phyloP scores from a whole-genome alignment of 2,329 filamentous ascomycete genomes.

The Pseudopithomyces chartarum region DNA sequence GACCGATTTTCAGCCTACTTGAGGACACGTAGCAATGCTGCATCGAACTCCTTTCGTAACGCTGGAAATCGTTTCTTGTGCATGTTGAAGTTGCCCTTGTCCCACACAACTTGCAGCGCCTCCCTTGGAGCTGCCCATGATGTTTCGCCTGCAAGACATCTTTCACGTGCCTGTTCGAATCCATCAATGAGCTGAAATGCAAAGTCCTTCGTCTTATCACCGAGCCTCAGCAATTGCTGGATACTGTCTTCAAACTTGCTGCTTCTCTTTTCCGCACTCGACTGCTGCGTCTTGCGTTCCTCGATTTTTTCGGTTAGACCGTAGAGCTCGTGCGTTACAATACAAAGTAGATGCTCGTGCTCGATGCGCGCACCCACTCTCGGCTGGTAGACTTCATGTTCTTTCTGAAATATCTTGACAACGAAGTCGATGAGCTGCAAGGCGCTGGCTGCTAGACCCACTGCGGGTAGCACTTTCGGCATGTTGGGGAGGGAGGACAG shows the following conservation, averaged over 20 bases:
- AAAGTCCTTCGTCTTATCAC: constrained; percentile 28
- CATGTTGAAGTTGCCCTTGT: constrained; percentile 32
- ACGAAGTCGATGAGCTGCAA: constrained; percentile 31
- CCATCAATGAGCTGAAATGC: constrained; percentile 25
- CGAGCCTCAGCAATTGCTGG: constrained; percentile 30
- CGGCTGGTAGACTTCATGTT: constrained; percentile 29
- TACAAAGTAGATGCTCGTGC: constrained; percentile 26
- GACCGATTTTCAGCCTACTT: constrained; percentile 13
- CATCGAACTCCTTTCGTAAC: constrained; percentile 31
- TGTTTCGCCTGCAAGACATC: constrained; percentile 25
- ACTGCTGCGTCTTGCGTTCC: constrained; percentile 23
- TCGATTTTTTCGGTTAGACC: constrained; percentile 27
- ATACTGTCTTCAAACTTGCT: constrained; percentile 33
- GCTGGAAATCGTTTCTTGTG: constrained; percentile 30
- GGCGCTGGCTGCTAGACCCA: constrained; percentile 24
- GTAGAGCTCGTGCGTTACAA: constrained; percentile 28
- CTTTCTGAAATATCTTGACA: constrained; percentile 27
- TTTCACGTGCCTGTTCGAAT: constrained; percentile 24
- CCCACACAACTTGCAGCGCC: constrained; percentile 41
- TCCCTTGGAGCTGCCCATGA: constrained; percentile 28
- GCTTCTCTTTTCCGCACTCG: constrained; percentile 21
- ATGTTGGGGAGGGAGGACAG: constrained; percentile 6
- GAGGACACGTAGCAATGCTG: constrained; percentile 30
- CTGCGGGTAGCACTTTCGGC: constrained; percentile 25
- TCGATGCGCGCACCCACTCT: constrained; percentile 19